Base-by-base conservation (phyloP, 805 yeast species). In the Wickerhamiella allomyrinae region DNA sequence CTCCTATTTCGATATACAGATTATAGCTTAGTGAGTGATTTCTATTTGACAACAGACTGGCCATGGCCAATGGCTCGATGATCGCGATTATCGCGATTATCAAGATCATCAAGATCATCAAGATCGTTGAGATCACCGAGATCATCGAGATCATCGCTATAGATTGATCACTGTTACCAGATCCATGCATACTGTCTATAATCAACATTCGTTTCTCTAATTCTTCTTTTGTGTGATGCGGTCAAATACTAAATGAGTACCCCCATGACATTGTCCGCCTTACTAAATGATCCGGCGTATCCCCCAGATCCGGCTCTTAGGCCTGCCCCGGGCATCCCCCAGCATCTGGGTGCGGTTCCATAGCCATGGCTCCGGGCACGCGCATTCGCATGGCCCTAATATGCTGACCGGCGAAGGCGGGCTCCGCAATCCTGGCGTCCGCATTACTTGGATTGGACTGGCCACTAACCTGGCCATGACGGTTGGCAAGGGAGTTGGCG, bases 361-460 rank as follows among this genome's bases (percentile, higher is more conserved):
- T 13, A 20, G 31, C 14, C 41, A 38, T 38, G 37, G 38, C 20
- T 29, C n/a, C 21, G 43, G 39, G 19, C 47, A 40, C 33, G 17
- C 33, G 29, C 53, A 50, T 40, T 27, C 40, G 21, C 53, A 49
- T 34, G 31, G 42, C 20, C 46, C 50, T 2, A 50, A 47, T 5
- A 46, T 44, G 39, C 44, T 47, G 64, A 67, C 43, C 39, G 37
- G 48, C 22, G 29, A 47, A 1, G 56, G 65, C 63, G 49, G 71
- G 41, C 60, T 63, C 47, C 61, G 67, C 20, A 83, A 85, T 56
- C 94, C 95, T 2, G 95, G 94, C 10, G 94, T 85, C 14, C 70
- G 91, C 51, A 86, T 89, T 51, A 89, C 98, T 0, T 81, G 94
- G 83, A 67, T 89, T 40, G 98, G 98, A 0, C 68, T 89, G 34